A percentile compares a stretch with the other conserved stretches of the same genome.
Conservation (phyloP, 768 basidiomycete species). For the Phaeotremella skinneri region DNA sequence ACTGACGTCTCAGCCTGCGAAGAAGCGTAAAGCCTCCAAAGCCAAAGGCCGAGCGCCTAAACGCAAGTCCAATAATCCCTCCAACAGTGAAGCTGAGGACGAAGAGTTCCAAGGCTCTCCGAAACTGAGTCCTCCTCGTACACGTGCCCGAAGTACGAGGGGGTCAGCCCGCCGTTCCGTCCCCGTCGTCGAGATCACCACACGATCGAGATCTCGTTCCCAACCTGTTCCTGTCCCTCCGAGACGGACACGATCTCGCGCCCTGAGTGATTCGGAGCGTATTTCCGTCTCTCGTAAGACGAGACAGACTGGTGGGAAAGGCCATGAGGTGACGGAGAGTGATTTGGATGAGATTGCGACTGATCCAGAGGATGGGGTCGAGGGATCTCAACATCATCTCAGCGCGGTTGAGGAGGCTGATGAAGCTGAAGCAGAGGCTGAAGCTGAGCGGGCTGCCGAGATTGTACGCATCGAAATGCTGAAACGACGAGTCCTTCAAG, state of each 20-base stretch:
- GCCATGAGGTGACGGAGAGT: not conserved
- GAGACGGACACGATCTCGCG: no score
- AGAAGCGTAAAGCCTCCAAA: no score
- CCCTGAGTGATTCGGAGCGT: no score
- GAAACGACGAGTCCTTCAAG: no score
- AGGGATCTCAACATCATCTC: slow-evolving; percentile 4
- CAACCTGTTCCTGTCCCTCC: not conserved
- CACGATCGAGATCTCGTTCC: not conserved
- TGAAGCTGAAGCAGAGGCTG: slow-evolving; percentile 3
- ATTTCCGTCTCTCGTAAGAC: not conserved
- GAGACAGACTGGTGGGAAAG: not conserved
- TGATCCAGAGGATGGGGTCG: slow-evolving; percentile 1
- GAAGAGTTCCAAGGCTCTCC: no score
- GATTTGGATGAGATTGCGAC: not conserved
- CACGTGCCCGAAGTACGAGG: not conserved
- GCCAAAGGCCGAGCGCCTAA: no score
- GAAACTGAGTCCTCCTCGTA: no score
- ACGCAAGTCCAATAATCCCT: no score
- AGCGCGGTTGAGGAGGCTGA: slow-evolving; percentile 11
- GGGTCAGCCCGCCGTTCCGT: not conserved
- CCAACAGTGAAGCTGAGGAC: no score
- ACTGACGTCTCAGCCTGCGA: no score
- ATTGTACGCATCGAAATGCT: not conserved
- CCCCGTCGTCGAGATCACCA: not conserved
- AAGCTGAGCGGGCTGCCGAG: not conserved